A percentile compares a stretch with the other conserved stretches of the same genome.
Conservation (phyloP, 208 protist genomes). For the Trypanosoma cruzi region DNA sequence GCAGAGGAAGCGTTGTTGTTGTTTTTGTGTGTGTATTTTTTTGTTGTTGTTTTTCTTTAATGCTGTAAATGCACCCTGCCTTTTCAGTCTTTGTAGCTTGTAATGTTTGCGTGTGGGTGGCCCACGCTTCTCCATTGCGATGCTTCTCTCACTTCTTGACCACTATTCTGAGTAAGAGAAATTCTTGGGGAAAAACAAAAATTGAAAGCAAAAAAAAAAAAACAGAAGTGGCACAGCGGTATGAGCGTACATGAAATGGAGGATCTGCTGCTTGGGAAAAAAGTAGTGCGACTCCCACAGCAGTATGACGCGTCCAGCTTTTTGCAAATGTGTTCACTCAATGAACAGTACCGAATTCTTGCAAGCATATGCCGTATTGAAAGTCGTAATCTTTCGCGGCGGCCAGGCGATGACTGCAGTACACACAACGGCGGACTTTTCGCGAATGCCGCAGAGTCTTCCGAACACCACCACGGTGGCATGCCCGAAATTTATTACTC, state of each 20-base stretch:
- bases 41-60: background rate
- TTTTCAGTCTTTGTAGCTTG: too few species aligned
- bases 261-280: constrained; percentile 9
- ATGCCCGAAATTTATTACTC: constrained; percentile 16
- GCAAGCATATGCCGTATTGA: constrained; percentile 22
- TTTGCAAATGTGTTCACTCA: constrained; percentile 16
- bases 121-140: background rate
- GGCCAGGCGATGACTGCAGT: background rate
- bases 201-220: background rate
- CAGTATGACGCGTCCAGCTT: constrained; percentile 27
- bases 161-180: background rate
- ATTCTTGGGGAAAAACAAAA: background rate
- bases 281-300: constrained; percentile 14
- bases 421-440: background rate
- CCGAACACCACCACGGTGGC: background rate
- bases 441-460: background rate
- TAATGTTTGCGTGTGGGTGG: background rate
- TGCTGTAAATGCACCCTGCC: too few species aligned
- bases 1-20: background rate
- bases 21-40: background rate
- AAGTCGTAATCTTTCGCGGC: background rate
- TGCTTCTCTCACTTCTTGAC: background rate
- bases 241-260: background rate
- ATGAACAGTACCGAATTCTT: constrained; percentile 26
- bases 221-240: background rate